Conservation (phyloP, 192 early-diverging fungal species). For the Mortierella hygrophila region DNA sequence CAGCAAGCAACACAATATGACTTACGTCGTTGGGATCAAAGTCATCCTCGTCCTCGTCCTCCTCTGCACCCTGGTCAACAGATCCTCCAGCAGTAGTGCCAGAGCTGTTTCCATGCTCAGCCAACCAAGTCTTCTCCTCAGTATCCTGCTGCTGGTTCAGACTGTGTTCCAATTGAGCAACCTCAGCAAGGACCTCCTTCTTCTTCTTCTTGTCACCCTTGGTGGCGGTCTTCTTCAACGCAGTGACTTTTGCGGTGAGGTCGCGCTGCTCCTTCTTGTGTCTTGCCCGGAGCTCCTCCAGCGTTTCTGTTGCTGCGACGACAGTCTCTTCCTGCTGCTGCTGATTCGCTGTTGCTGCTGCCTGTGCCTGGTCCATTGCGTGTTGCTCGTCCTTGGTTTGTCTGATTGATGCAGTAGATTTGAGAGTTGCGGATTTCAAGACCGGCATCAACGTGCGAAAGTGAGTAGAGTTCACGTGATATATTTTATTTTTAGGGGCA, state of each 20-base stretch:
- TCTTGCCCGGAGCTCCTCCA: slow-evolving; percentile 77
- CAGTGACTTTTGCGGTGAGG: slow-evolving; percentile 74
- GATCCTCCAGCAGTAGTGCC: not conserved
- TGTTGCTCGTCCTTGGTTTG: not conserved
- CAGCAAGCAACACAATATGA: not conserved
- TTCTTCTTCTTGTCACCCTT: slow-evolving; percentile 93
- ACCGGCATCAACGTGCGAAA: not conserved
- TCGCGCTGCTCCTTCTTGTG: slow-evolving; percentile 86
- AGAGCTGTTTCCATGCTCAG: slow-evolving; percentile 7
- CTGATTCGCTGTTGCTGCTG: not conserved
- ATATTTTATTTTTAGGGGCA: too few relatives aligned
- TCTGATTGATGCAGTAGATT: not conserved
- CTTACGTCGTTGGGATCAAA: slow-evolving; percentile 53
- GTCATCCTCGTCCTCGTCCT: slow-evolving; percentile 41
- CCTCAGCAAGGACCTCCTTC: slow-evolving; percentile 76
- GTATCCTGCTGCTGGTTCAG: slow-evolving; percentile 71
- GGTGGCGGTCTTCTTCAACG: slow-evolving; percentile 81
- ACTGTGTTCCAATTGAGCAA: slow-evolving; percentile 75
- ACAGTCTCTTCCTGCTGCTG: not conserved
- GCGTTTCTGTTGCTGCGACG: slow-evolving; percentile 40
- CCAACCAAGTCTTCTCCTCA: slow-evolving; percentile 64
- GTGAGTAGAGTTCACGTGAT: too few relatives aligned
- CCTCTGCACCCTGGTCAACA: not conserved
- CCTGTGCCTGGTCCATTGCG: not conserved
- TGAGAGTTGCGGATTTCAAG: not conserved